These are phyloP conservation scores for Parachaetomium inaequale DNA, from an alignment of 495 filamentous ascomycete genomes.

Conservation along the genomic window DNA sequence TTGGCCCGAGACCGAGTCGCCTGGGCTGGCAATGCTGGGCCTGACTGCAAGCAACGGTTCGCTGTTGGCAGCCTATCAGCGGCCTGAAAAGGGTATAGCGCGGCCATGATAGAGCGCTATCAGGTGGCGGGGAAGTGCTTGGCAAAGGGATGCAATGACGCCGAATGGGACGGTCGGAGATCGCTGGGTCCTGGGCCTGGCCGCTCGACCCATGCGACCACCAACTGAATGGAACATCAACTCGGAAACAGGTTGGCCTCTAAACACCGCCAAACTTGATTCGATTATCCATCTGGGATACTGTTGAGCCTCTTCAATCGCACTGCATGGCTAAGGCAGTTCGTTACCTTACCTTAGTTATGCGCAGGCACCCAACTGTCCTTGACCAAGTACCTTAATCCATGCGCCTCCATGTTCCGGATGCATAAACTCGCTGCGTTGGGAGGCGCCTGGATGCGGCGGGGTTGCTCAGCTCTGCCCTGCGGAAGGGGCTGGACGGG, in stretches of 20 bases:
- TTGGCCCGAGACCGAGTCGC: conserved; percentile 2
- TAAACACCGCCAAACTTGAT: too few species aligned
- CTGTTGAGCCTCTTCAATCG: not conserved
- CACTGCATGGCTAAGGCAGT: too few species aligned
- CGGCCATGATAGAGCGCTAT: conserved; percentile 1
- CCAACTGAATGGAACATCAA: too few species aligned
- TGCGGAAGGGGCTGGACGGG: conserved; percentile 12
- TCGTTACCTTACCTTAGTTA: too few species aligned
- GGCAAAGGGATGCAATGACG: conserved; percentile 3
- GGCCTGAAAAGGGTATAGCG: not conserved
- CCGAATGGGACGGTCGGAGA: not conserved
- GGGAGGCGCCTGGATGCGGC: conserved; percentile 12
- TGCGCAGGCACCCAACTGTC: too few species aligned
- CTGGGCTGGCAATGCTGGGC: conserved; percentile 4
- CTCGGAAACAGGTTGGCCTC: not conserved
- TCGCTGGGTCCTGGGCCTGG: not conserved
- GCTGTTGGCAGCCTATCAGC: conserved; percentile 7
- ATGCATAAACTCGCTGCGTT: not conserved
- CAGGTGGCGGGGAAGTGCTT: conserved; percentile 12
- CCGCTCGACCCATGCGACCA: not conserved
- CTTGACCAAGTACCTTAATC: too few species aligned
- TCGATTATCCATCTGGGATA: too few species aligned
- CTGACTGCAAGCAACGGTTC: not conserved
- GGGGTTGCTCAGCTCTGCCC: conserved; percentile 8
- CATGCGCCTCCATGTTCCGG: not conserved